These are phyloP conservation scores for Basipetospora chlamydospora DNA, from an alignment of 2,329 filamentous ascomycete species.

Conservation along the genomic window DNA sequence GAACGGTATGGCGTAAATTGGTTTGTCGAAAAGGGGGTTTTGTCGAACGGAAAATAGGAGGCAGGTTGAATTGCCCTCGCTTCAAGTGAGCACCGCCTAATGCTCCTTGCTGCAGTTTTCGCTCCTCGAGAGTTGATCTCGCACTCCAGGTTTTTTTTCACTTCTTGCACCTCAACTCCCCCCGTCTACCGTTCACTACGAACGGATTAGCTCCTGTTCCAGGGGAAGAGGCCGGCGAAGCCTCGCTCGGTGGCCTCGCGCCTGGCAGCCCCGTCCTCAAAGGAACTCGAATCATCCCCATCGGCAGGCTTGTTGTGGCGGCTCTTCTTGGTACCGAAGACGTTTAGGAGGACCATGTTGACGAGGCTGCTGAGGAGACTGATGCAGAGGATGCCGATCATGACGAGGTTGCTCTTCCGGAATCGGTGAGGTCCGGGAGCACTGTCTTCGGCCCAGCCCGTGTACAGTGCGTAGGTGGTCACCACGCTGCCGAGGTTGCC, in stretches of 20 bases:
- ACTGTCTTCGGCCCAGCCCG: constrained; percentile 69
- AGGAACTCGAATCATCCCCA: constrained; percentile 21
- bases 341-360: constrained; percentile 53
- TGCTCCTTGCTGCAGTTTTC: not conserved
- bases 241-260: constrained; percentile 44
- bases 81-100: not conserved
- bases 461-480: constrained; percentile 81
- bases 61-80: constrained; percentile 1
- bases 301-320: constrained; percentile 27
- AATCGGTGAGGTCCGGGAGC: constrained; percentile 55
- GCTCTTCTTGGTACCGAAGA: constrained; percentile 38
- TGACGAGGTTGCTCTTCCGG: constrained; percentile 70
- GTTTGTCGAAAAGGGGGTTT: no score
- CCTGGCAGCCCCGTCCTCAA: constrained; percentile 45
- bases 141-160: no score
- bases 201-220: constrained; percentile 13
- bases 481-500: constrained; percentile 77
- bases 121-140: not conserved
- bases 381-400: constrained; percentile 70
- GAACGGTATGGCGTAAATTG: no score
- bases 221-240: constrained; percentile 29
- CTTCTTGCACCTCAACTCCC: not conserved
- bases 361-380: constrained; percentile 59
- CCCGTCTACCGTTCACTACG: not conserved
- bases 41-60: no score